Evolutionary conservation across 257 asterid species (phyloP), one percentile per base, ranked within the genome.

Genomic region (Nyctanthes arbortristis): DNA sequence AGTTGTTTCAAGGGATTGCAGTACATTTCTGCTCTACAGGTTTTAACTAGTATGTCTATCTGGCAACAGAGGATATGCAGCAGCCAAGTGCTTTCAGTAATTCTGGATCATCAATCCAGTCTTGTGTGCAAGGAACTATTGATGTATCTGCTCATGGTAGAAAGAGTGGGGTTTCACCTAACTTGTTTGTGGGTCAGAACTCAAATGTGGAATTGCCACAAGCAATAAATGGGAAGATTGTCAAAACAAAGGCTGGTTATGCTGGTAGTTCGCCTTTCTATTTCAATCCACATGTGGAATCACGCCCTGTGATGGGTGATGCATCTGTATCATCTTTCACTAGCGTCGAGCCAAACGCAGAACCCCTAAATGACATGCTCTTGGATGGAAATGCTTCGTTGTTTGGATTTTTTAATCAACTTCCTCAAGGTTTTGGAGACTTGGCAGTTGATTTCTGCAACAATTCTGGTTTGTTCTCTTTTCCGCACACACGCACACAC

Each of bases 321-420:
- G 85, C 87, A 55, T 78, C 94, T 71, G 88, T 83, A 24, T 68
- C 88, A 31, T 84, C 92, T 69, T 87, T 82, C 76, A 79, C 90
- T 67, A 81, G 89, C 68, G 88, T 81, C 12, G 92, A 83, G 65
- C 79, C 96, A 58, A 85, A 80, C 52, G 81, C 90, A 2, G 90
- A 86, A 40, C 87, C 88, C 73, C 60, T 84, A 43, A 83, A 79
- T 31, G 92, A 73, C 65, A 55, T 87, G 43, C 77, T 86, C 27
- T 74, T 84, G 85, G 94, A 85, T 66, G 88, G 84, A 13, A 96
- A 86, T 54, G 55, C 81, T 71, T 66, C 88, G 62, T 73, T 89
- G 28, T 90, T 82, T 61, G 95, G 88, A 57, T 84, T 72, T 75
- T 75, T 84, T 69, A 80, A 82, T 35, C 93, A 85, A 52, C 77